These are phyloP conservation scores for Raffaelea deltoideospora DNA, from an alignment of 2,329 filamentous ascomycete species.

Conservation along the genomic window DNA sequence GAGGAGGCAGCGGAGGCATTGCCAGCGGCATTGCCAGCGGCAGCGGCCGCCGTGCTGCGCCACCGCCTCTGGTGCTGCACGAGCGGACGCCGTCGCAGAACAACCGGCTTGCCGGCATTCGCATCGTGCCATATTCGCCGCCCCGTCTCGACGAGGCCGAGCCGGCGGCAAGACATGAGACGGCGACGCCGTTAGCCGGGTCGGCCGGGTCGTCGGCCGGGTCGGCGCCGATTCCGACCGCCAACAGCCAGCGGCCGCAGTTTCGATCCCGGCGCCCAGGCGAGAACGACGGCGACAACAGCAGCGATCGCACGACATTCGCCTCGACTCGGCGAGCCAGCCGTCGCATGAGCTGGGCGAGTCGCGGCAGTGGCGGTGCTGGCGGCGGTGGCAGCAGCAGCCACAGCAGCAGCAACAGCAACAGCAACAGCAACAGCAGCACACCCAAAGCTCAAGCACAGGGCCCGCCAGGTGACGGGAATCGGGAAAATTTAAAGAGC, in stretches of 20 bases:
- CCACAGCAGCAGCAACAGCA: conserved; percentile 3
- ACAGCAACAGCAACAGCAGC: conserved; percentile 1
- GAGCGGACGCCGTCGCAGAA: conserved; percentile 26
- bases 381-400: conserved; percentile 2
- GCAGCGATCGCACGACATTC: conserved; percentile 3
- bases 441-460: too few relatives aligned
- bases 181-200: neutral
- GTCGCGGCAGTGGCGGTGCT: conserved; percentile 3
- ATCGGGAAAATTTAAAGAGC: too few relatives aligned
- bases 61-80: conserved; percentile 20
- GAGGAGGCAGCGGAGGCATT: too few relatives aligned
- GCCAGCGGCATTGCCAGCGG: too few relatives aligned
- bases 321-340: neutral
- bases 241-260: neutral
- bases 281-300: neutral
- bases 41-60: conserved; percentile 10
- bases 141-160: conserved; percentile 19
- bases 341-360: conserved; percentile 4
- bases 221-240: neutral
- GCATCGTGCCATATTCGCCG: conserved; percentile 33
- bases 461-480: too few relatives aligned
- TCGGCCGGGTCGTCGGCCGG: neutral
- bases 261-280: neutral
- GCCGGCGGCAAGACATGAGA: neutral
- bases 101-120: conserved; percentile 25